Base-by-base conservation (phyloP, 1,284 basidiomycete species). In the Rhodotorula sp. region DNA sequence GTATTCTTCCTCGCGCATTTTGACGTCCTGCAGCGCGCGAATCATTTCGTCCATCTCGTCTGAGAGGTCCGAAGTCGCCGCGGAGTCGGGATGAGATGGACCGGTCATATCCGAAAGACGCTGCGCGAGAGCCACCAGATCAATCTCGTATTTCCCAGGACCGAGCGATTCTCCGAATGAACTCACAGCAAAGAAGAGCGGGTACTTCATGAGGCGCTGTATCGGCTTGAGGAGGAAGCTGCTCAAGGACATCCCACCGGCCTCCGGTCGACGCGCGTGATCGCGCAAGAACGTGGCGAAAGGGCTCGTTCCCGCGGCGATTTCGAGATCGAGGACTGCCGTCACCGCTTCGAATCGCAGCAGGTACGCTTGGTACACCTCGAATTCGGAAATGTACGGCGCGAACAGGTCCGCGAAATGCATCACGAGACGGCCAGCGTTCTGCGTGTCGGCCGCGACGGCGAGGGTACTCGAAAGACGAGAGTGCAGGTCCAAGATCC, bases 281-380 rank as follows among this genome's bases (percentile, higher is more conserved):
- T 94, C 84, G 72, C 86, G 83, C 18, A 95, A 84, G 50, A 80
- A 94, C 95, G 79, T 92, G 90, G 2, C 90, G 91, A 82, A 95
- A 91, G 69, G 45, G n/a, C n/a, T 16, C 16, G 5, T 14, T 5
- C 43, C 43, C 21, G 82, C 80, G n/a, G 87, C 80, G 75, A 88
- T 82, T 48, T 82, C 80, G 62, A n/a, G 12, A 21, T 86, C 85
- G 50, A 93, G 86, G 65, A 85, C 78, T 12, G 83, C 81, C 2
- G 84, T 84, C 0, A 89, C 86, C 38, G 84, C 83, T 63, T 89
- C 88, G 59, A 93, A 84, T 60, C 87, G 84, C 21, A 90, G 87
- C 5, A 95, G 82, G 80, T 94, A 95, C 18, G 90, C 89, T 80
- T 93, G 91, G 78, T 95, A 91, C 6, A 90, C 85, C 79, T 93